These are phyloP conservation scores for Hyphopichia wangnamkhiaoensis DNA, from an alignment of 1,139 yeast species.

Conservation along the genomic window DNA sequence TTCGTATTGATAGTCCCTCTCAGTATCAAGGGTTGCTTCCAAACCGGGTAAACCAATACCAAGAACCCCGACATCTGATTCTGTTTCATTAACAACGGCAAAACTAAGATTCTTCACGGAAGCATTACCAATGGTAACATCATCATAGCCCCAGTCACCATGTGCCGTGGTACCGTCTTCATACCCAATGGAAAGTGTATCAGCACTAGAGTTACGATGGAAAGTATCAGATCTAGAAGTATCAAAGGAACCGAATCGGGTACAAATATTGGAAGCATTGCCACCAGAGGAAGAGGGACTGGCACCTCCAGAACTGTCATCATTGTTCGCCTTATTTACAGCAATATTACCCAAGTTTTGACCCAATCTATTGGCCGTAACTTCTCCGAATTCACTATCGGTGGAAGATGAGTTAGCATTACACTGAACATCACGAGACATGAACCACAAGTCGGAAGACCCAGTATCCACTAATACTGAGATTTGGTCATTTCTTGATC, in stretches of 20 bases:
- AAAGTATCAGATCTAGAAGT: slow-evolving; percentile 35
- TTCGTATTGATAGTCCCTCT: slow-evolving; percentile 18
- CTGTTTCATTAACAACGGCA: slow-evolving; percentile 49
- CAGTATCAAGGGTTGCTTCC: slow-evolving; percentile 38
- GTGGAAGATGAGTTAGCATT: slow-evolving; percentile 6
- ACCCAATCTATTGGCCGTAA: no score
- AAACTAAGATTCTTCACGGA: slow-evolving; percentile 48
- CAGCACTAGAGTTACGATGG: slow-evolving; percentile 32
- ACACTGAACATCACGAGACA: slow-evolving; percentile 35
- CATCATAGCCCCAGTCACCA: slow-evolving; percentile 61
- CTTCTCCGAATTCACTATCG: no score
- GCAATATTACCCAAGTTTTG: no score
- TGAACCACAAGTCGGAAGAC: no score
- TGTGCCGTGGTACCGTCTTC: slow-evolving; percentile 63
- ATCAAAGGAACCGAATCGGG: slow-evolving; percentile 40
- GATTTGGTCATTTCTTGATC: slow-evolving; percentile 30
- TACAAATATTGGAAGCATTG: slow-evolving; percentile 28
- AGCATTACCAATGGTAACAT: slow-evolving; percentile 38
- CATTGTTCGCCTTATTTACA: no score
- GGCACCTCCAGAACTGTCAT: slow-evolving; percentile 6
- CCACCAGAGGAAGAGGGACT: slow-evolving; percentile 2
- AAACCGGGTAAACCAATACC: slow-evolving; percentile 58
- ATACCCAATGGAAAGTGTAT: slow-evolving; percentile 48
- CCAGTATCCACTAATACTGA: slow-evolving; percentile 45
- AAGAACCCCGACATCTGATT: slow-evolving; percentile 47